phyloP scores from a whole-genome alignment of 2,329 filamentous ascomycete species.

The Fusarium sp. region DNA sequence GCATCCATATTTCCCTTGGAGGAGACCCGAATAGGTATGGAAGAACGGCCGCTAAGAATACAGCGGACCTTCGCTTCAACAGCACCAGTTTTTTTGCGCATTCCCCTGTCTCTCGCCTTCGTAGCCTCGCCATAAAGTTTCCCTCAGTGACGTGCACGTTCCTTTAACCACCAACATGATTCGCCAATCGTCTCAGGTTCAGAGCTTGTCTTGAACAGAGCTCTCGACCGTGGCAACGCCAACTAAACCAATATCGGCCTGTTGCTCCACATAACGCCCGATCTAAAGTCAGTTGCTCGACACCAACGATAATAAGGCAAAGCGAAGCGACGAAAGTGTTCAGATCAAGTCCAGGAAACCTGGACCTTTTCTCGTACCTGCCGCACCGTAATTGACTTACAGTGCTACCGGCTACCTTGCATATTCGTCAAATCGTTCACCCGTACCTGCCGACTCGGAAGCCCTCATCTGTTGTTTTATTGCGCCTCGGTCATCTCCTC shows the following conservation, averaged over 20 bases:
- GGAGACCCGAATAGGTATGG: conserved; percentile 2
- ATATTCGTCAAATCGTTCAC: conserved; percentile 12
- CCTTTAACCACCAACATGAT: conserved; percentile 16
- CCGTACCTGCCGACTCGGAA: conserved; percentile 22
- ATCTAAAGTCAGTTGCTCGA: conserved; percentile 24
- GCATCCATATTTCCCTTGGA: background rate
- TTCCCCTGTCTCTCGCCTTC: conserved; percentile 2
- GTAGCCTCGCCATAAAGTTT: conserved; percentile 20
- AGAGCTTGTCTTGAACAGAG: conserved; percentile 35
- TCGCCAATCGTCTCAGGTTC: conserved; percentile 31
- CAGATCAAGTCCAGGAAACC: conserved; percentile 24
- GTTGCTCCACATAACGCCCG: conserved; percentile 27
- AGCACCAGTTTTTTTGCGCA: conserved; percentile 7
- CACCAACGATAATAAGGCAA: conserved; percentile 24
- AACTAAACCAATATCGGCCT: conserved; percentile 19
- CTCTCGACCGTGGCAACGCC: conserved; percentile 18
- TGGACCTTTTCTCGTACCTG: conserved; percentile 13
- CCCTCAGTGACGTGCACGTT: conserved; percentile 40
- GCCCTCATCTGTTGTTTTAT: conserved; percentile 14
- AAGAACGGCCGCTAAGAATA: conserved; percentile 32
- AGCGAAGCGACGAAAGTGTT: conserved; percentile 15
- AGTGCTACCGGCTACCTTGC: conserved; percentile 1
- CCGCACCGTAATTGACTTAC: background rate
- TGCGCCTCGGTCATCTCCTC: conserved; percentile 22
- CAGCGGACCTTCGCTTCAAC: conserved; percentile 12